Evolutionary conservation across 345 rosid species (phyloP), one percentile per base, ranked within the genome.

Genomic region (Orychophragmus violaceus): DNA sequence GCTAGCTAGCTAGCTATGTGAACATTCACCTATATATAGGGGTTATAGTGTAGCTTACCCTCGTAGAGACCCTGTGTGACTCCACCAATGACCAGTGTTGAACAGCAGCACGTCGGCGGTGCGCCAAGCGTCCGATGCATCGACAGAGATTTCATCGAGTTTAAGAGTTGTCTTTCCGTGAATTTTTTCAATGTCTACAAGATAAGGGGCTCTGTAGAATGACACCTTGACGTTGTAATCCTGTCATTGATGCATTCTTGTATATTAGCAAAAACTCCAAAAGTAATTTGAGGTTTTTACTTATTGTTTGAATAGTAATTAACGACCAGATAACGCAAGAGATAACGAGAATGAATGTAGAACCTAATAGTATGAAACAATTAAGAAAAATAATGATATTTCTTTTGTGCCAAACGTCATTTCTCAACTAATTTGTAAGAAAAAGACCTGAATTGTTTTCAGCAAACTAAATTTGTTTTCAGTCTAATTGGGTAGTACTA

Each of bases 51-150:
- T 44, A 56, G 50, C 27, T 14, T 29, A 90, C 99, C 92, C 99
- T 79, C 83, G 89, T 62, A 87, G 79, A 55, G 89, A 76, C 1
- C 95, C 93, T 58, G 68, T 37, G 64, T 94, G 99, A 59, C 49
- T 87, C 99, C 99, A 94, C 99, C 99, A 94, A 29, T 94, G 99
- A 17, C 99, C 99, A 16, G 97, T 94, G 88, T 94, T 88, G 54
- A 94, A 90, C 32, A 78, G 50, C 44, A 94, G 61, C 59, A 94
- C 84, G 53, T 94, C 91, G 1, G 84, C 95, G 5, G 68, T 51
- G 23, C 74, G 67, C 96, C 96, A 94, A 35, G 25, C 8, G 16
- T 72, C 76, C 0, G 82, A 80, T 37, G 80, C 92, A 39, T 94
- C 88, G 18, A 68, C 78, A 3, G 89, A 69, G 35, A 94, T 83